A percentile compares a stretch with the other conserved stretches of the same genome.
These are phyloP conservation scores for Acacia confusa DNA, from an alignment of 306 rosid genomes.

Conservation along the genomic window DNA sequence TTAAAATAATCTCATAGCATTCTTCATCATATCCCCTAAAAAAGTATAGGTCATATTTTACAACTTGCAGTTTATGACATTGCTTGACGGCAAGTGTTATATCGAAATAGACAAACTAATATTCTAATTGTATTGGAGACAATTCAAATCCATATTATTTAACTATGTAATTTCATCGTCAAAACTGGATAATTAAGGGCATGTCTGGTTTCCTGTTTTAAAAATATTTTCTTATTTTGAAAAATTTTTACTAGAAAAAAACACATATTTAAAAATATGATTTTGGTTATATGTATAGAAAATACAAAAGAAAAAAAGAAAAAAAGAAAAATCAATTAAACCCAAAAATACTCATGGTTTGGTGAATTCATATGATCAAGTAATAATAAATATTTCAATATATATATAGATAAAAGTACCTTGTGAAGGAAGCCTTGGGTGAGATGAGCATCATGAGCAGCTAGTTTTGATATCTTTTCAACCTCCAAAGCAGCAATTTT, in stretches of 20 bases:
- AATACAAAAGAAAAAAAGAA: too few species aligned
- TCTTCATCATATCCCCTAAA: neutral
- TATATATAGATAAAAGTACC: slow-evolving; percentile 32
- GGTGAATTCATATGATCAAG: neutral
- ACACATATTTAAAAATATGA: too few species aligned
- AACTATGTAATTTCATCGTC: neutral
- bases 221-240: too few species aligned
- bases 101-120: neutral
- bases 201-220: too few species aligned
- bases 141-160: neutral
- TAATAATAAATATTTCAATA: too few species aligned
- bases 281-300: too few species aligned
- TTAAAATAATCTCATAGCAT: neutral
- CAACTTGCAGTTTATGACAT: too few species aligned
- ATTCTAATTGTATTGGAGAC: neutral
- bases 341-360: too few species aligned
- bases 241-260: too few species aligned
- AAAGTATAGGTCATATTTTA: too few species aligned
- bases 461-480: slow-evolving; percentile 49
- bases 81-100: too few species aligned
- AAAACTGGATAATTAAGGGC: neutral
- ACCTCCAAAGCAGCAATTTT: slow-evolving; percentile 46
- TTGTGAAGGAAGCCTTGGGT: slow-evolving; percentile 54
- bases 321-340: too few species aligned
- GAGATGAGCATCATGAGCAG: slow-evolving; percentile 55